Evolutionary conservation across 441 rosid species (phyloP).

Genomic region (Populus hybrid): DNA sequence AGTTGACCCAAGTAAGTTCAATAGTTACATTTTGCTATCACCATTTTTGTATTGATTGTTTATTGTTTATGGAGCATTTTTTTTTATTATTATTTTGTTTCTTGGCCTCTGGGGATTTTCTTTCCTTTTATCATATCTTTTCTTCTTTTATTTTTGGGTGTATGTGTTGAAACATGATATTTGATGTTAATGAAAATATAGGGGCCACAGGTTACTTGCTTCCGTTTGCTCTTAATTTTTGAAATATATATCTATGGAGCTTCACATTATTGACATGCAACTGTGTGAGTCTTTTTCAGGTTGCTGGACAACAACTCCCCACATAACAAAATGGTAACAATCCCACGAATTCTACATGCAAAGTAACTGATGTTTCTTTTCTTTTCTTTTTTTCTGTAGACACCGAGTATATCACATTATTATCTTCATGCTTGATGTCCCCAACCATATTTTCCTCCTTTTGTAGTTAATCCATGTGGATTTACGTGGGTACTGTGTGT

Average conservation of each 20-base stretch:
- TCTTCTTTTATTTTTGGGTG: neutral
- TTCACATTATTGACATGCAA: constrained; percentile 18
- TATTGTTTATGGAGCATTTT: neutral
- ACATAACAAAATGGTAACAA: constrained; percentile 48
- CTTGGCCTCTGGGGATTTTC: neutral
- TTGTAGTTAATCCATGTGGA: neutral
- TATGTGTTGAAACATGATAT: no score
- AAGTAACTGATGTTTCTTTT: neutral
- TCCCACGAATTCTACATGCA: constrained; percentile 14
- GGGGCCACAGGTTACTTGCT: no score
- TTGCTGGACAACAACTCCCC: constrained; percentile 61
- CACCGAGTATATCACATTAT: no score
- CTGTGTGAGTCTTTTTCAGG: constrained; percentile 36
- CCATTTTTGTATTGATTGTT: neutral
- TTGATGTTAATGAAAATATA: no score
- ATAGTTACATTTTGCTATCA: neutral
- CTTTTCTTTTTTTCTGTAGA: neutral
- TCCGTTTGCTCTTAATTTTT: no score
- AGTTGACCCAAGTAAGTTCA: constrained; percentile 58
- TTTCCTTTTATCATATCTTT: neutral
- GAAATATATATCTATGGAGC: no score
- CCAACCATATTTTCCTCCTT: neutral
- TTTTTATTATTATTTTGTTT: neutral
- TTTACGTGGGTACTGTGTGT: neutral
- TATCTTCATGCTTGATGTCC: neutral